Base-by-base conservation (phyloP, 768 basidiomycete species). In the Boletus tylopilopsis region DNA sequence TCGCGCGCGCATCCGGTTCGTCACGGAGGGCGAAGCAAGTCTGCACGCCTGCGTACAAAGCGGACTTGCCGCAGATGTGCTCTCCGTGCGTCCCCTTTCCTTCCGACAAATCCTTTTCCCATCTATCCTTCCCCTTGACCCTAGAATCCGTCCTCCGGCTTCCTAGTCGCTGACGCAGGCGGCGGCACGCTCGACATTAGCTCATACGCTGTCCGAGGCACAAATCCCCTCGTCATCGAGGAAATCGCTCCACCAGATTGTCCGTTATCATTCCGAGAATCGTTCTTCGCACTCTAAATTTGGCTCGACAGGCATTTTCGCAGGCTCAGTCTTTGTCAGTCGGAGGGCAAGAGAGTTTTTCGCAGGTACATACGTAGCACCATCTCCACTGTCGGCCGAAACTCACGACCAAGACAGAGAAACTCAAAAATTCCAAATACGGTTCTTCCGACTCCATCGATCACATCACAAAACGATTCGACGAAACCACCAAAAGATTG, bases 171-270 rank as follows among this genome's bases (percentile, higher is more conserved):
- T 12, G 87, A 90, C 65, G 87, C 87, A 1, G 87, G 87, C 47
- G 87, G 87, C 45, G 87, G 87, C 35, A 90, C 87, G 0, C 75
- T 90, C 40, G 87, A 90, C 63, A 85, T 90, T 57, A 87, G 85
- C 54, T 82, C 87, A 5, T 90, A 90, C 55, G 85, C 81, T 2
- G 85, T 90, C 45, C 80, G 81, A 7, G 82, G 76, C 42, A 82
- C 83, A 4, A 66, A 75, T 22, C 87, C 87, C 0, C 77, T 90
- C 15, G 79, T 85, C 15, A 89, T 90, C 57, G 87, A 90, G 62
- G 87, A 90, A 68, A 81, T 89, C 56, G 87, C 87, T 3, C 87
- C 87, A 22, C 85, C 87, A 11, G 87, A 90, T 66, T 90, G 87
- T 85, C 54, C 51, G 81, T 70, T 22, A 15, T 22, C 38, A 16